Conservation (phyloP, 129 eudicot genomes). For the Heracleum sosnowskyi region DNA sequence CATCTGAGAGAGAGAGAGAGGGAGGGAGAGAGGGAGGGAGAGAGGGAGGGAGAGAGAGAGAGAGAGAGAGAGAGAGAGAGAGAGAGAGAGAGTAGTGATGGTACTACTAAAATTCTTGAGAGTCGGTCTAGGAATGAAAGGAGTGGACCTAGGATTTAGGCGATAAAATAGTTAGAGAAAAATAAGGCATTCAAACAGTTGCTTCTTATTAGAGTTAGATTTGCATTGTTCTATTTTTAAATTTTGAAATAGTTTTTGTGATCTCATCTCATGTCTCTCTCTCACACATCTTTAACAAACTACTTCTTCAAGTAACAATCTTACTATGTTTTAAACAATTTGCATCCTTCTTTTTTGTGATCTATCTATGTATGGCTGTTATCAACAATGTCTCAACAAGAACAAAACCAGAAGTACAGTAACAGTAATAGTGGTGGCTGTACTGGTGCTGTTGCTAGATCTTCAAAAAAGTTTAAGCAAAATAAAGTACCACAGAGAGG, state of each 20-base stretch:
- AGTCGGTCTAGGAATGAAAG: conserved; percentile 59
- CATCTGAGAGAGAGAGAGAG: conserved; percentile 22
- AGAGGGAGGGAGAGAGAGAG: conserved; percentile 20
- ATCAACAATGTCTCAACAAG: conserved; percentile 57
- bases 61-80: conserved; percentile 18
- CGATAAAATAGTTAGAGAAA: conserved; percentile 31
- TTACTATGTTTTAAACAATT: not conserved
- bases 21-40: conserved; percentile 22
- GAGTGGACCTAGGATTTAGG: conserved; percentile 79
- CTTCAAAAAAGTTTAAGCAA: conserved; percentile 54
- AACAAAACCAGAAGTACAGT: conserved; percentile 49
- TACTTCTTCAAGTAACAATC: conserved; percentile 19
- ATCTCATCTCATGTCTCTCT: conserved; percentile 24
- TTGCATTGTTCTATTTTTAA: conserved; percentile 26
- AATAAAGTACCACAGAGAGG: conserved; percentile 94
- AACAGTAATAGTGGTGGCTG: conserved; percentile 24
- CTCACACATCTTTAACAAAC: conserved; percentile 27
- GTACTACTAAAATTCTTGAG: conserved; percentile 15
- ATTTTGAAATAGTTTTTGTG: conserved; percentile 25
- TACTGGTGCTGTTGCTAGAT: conserved; percentile 27
- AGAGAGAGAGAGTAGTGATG: conserved; percentile 11
- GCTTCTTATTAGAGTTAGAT: conserved; percentile 38
- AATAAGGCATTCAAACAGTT: conserved; percentile 33
- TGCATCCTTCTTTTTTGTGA: not conserved
- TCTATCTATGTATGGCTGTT: conserved; percentile 51